Evolutionary conservation across 306 rosid genomes (phyloP).

Genomic region (Gastrolobium villosum): DNA sequence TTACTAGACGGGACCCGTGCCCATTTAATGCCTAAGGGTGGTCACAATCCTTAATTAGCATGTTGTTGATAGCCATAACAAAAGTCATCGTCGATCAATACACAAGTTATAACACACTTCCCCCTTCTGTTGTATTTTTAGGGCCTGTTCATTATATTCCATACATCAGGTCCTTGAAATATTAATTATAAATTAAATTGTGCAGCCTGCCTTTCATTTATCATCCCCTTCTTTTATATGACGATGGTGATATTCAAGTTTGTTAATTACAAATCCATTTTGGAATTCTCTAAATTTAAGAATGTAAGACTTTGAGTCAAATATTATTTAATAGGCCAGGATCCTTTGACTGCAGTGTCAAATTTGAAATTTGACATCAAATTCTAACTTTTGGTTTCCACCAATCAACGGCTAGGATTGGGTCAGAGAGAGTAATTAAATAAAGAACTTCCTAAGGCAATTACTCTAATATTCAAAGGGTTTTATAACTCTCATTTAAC

Average conservation of each 20-base stretch:
- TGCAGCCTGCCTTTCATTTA: conserved; percentile 1
- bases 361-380: too few relatives aligned
- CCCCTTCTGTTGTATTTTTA: not conserved
- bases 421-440: too few relatives aligned
- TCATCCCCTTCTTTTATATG: not conserved
- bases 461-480: too few relatives aligned
- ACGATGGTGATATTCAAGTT: not conserved
- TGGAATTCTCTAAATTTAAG: not conserved
- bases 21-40: conserved; percentile 16
- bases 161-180: conserved; percentile 20
- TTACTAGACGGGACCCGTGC: conserved; percentile 13
- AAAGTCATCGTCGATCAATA: conserved; percentile 16
- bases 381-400: too few relatives aligned
- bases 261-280: not conserved
- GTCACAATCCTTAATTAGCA: conserved; percentile 13
- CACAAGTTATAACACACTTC: not conserved
- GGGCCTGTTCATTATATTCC: not conserved
- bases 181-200: not conserved
- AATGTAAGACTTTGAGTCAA: not conserved
- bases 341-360: too few relatives aligned
- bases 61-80: conserved; percentile 25
- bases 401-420: too few relatives aligned
- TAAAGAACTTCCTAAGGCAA: too few relatives aligned
- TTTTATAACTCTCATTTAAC: too few relatives aligned
- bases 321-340: too few relatives aligned